These are phyloP conservation scores for Penicillium vulpinum DNA, from an alignment of 2,329 filamentous ascomycete species.

Conservation along the genomic window DNA sequence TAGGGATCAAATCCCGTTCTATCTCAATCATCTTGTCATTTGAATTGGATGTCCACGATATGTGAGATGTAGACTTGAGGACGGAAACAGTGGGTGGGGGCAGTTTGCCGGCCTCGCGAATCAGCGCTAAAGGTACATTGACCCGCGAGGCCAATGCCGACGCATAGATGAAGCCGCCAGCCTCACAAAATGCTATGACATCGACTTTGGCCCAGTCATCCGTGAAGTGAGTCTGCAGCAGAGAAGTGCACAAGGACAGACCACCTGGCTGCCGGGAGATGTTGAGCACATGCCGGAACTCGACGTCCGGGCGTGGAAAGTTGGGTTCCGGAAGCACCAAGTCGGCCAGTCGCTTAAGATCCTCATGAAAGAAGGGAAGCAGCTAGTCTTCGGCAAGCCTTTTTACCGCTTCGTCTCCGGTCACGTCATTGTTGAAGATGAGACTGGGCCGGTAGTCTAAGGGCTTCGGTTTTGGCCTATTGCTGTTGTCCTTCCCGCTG, in stretches of 20 bases:
- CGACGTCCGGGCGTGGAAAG: constrained; percentile 54
- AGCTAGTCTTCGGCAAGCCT: constrained; percentile 47
- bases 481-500: no score
- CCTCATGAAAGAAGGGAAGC: constrained; percentile 49
- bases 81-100: constrained; percentile 57
- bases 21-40: constrained; percentile 53
- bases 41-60: constrained; percentile 47
- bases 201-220: constrained; percentile 51
- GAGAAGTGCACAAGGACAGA: constrained; percentile 52
- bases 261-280: constrained; percentile 56
- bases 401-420: constrained; percentile 41
- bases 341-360: constrained; percentile 48
- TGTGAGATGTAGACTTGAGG: constrained; percentile 52
- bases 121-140: constrained; percentile 48
- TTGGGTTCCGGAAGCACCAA: constrained; percentile 54
- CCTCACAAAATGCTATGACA: constrained; percentile 56
- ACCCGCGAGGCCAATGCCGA: constrained; percentile 50
- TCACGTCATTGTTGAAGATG: constrained; percentile 54
- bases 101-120: constrained; percentile 60
- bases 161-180: constrained; percentile 59
- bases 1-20: constrained; percentile 43
- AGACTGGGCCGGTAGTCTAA: constrained; percentile 45
- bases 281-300: constrained; percentile 60
- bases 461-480: neutral
- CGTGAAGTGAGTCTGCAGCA: constrained; percentile 50